Percentiles rank a stretch among this genome's conserved stretches.
Conservation (phyloP, 2,329 filamentous ascomycete genomes). For the Aspergillus pseudoterreus region DNA sequence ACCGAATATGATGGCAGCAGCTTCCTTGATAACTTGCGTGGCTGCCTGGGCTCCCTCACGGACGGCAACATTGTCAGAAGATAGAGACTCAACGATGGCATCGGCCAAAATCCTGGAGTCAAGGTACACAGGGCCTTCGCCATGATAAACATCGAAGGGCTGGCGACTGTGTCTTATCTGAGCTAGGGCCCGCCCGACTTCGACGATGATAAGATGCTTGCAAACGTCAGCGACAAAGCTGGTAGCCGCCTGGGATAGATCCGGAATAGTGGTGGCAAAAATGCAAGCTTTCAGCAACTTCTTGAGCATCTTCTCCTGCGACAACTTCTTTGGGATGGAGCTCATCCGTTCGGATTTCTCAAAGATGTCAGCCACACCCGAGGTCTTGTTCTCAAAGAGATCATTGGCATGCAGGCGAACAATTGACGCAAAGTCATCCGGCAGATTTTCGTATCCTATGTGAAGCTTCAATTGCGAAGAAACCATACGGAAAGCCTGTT, state of each 20-base stretch:
- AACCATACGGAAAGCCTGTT: conserved; percentile 83
- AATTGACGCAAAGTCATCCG: conserved; percentile 81
- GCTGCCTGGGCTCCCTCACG: conserved; percentile 78
- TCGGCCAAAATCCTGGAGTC: conserved; percentile 86
- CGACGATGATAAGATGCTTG: conserved; percentile 84
- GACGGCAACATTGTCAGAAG: conserved; percentile 76
- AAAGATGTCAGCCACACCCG: conserved; percentile 64
- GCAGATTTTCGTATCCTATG: conserved; percentile 80
- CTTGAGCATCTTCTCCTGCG: conserved; percentile 77
- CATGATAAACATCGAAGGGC: conserved; percentile 77
- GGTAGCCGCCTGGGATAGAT: conserved; percentile 72
- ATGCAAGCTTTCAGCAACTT: conserved; percentile 86
- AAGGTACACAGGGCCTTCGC: conserved; percentile 81
- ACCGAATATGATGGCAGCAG: conserved; percentile 75
- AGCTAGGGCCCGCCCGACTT: conserved; percentile 80
- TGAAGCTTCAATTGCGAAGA: conserved; percentile 86
- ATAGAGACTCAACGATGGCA: conserved; percentile 82
- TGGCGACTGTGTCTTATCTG: conserved; percentile 72
- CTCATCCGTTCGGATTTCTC: conserved; percentile 73
- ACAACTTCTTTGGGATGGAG: conserved; percentile 81
- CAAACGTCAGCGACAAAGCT: conserved; percentile 76
- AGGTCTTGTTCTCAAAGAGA: conserved; percentile 68
- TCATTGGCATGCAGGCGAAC: conserved; percentile 89
- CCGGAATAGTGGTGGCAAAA: conserved; percentile 76
- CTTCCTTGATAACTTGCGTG: conserved; percentile 73